These are phyloP conservation scores for Saturnispora gosingensis DNA, from an alignment of 805 yeast genomes.

Conservation along the genomic window DNA sequence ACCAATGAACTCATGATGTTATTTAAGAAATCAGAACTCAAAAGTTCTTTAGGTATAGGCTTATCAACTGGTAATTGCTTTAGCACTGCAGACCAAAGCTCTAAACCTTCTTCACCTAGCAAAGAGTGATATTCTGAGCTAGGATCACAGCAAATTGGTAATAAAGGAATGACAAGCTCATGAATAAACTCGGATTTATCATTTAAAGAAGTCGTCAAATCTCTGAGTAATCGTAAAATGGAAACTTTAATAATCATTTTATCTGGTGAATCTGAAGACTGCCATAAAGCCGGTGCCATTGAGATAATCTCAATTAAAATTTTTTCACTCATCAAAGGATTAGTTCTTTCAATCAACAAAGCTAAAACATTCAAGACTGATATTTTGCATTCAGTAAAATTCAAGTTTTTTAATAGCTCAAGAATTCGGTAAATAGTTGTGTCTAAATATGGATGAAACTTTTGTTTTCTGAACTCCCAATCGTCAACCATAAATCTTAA, in stretches of 20 bases:
- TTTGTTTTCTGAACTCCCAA: slow-evolving; percentile 70
- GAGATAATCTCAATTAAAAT: slow-evolving; percentile 42
- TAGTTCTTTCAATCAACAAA: slow-evolving; percentile 52
- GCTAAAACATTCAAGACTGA: slow-evolving; percentile 61
- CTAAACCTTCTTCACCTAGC: slow-evolving; percentile 78
- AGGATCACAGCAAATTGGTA: slow-evolving; percentile 53
- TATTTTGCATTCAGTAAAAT: slow-evolving; percentile 67
- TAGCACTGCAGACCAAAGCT: slow-evolving; percentile 66
- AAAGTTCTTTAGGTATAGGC: slow-evolving; percentile 30
- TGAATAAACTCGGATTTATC: slow-evolving; percentile 39
- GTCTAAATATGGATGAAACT: slow-evolving; percentile 57
- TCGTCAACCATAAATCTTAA: slow-evolving; percentile 66
- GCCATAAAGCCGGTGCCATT: slow-evolving; percentile 72
- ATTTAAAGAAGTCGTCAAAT: slow-evolving; percentile 48
- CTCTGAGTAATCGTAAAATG: slow-evolving; percentile 46
- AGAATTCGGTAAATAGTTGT: slow-evolving; percentile 42
- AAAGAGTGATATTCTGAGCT: slow-evolving; percentile 45
- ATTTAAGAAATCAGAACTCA: slow-evolving; percentile 33
- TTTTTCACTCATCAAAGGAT: slow-evolving; percentile 47
- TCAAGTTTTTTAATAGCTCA: slow-evolving; percentile 39
- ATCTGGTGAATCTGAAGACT: slow-evolving; percentile 36
- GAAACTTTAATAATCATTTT: slow-evolving; percentile 43
- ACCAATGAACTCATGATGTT: slow-evolving; percentile 49
- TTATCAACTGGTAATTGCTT: slow-evolving; percentile 44
- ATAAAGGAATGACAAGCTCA: slow-evolving; percentile 55